Base-by-base conservation (phyloP, 139 green algal genomes). In the Micractinium conductrix region DNA sequence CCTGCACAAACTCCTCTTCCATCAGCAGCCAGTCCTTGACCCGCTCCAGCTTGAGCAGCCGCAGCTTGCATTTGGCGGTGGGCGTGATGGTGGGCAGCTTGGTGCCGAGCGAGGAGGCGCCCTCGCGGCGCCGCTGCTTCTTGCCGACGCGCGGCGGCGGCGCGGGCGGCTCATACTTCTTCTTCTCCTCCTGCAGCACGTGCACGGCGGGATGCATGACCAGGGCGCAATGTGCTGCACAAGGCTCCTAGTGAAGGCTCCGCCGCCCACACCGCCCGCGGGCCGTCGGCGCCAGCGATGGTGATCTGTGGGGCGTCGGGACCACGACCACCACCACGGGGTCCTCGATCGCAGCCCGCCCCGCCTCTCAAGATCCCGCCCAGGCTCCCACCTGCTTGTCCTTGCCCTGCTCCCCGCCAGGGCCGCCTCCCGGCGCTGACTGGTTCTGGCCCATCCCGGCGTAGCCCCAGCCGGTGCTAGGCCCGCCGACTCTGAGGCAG, bases 1-100 rank as follows among this genome's bases (percentile, higher is more conserved):
- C n/a, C n/a, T n/a, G n/a, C 40, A 99, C 97, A 88, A 97, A 99
- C 90, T 99, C 97, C 88, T 99, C 96, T 92, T 99, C 97, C 96
- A 99, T 99, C 21, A 99, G 90, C 53, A 99, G 90, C 91, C 97
- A 99, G 86, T 99, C 97, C 89, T 99, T 99, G 30, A 99, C 91
- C 24, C 97, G 93, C 89, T 99, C 97, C 44, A 99, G 92, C 91
- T 99, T 99, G 0, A 99, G 90, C 83, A 98, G 86, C 26, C 97
- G 91, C 68, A 99, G 93, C 84, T 98, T 98, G 94, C 97, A 99
- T 81, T 96, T 96, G 1, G 96, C 93, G 37, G 89, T 97, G 38
- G 97, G 97, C 37, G 93, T 98, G 60, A 99, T 92, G 40, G 79
- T 91, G 2, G 97, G 97, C 44, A 99, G 94, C 81, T 95, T 95